phyloP scores from a whole-genome alignment of 2,329 filamentous ascomycete species.

The Penicillium sp. region DNA sequence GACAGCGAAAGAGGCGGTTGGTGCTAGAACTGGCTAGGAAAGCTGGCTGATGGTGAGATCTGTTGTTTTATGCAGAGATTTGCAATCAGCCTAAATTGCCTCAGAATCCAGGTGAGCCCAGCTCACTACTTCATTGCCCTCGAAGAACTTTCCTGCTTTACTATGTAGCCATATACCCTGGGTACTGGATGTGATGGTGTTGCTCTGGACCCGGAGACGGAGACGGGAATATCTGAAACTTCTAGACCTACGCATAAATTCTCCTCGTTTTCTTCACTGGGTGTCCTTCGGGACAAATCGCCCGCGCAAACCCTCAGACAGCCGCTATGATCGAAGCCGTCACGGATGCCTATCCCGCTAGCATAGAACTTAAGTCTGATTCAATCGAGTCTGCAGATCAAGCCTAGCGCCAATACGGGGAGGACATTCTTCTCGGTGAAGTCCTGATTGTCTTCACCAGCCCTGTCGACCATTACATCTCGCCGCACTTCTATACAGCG shows the following conservation, averaged over 20 bases:
- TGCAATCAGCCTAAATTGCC: too few species aligned
- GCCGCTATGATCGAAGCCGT: constrained; percentile 25
- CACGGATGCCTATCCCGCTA: background rate
- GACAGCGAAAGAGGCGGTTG: too few species aligned
- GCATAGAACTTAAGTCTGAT: too few species aligned
- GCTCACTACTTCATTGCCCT: constrained; percentile 26
- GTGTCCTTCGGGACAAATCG: constrained; percentile 22
- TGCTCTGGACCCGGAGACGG: background rate
- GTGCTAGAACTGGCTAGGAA: too few species aligned
- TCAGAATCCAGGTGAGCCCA: too few species aligned
- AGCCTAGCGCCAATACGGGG: background rate
- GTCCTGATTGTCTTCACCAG: constrained; percentile 29
- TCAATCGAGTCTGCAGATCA: background rate
- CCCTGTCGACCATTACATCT: constrained; percentile 27
- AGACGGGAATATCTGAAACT: background rate
- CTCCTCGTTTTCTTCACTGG: background rate
- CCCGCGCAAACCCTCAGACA: constrained; percentile 26
- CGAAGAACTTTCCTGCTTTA: constrained; percentile 16
- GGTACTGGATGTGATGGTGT: constrained; percentile 16
- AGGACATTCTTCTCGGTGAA: constrained; percentile 12
- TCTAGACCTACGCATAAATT: background rate
- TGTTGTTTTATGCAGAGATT: too few species aligned
- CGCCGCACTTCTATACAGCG: constrained; percentile 66
- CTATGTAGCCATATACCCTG: constrained; percentile 30
- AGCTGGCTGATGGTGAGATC: too few species aligned